Evolutionary conservation across 2,329 filamentous ascomycete species (phyloP), one percentile per base, ranked within the genome.

Genomic region (Fusarium staphyleae): DNA sequence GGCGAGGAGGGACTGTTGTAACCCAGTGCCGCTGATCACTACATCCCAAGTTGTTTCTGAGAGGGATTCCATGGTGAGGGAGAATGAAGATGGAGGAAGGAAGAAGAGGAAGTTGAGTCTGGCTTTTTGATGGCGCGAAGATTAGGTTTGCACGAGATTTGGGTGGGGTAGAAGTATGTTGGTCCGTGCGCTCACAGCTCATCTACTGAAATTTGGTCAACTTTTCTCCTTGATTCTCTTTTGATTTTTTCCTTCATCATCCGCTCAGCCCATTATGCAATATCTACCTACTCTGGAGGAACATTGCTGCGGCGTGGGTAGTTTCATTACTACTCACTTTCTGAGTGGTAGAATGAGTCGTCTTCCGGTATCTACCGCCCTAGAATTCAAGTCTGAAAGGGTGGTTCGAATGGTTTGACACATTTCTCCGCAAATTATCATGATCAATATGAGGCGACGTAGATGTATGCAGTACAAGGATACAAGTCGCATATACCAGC

Each of bases 341-440:
- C 48, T 78, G 82, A 80, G 86, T 83, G 86, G 81, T 73, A 89
- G 85, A 89, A 76, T 65, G 74, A 84, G 59, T 66, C 70, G 74
- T 84, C 87, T 81, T 85, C 87, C 87, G 87, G 88, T 91, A 91
- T 91, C 88, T 91, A 87, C 88, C 90, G 86, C 88, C 87, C 87
- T 89, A 82, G 88, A 91, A 13, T 84, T 87, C 75, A 76, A 75
- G 73, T 80, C 80, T 91, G 88, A 90, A 84, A 85, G 86, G 86
- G 88, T 86, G 81, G 88, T 88, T 91, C 88, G 88, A 90, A 87
- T 86, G 86, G 86, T 86, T 56, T 83, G 87, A 86, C 83, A 90
- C 87, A 90, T 78, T 67, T 66, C 44, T 48, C 47, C 18, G 37
- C 42, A 36, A 55, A 39, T 40, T 37, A 32, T 29, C 32, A 41